Conservation (phyloP, 805 yeast genomes). For the Metschnikowia amazonensis region DNA sequence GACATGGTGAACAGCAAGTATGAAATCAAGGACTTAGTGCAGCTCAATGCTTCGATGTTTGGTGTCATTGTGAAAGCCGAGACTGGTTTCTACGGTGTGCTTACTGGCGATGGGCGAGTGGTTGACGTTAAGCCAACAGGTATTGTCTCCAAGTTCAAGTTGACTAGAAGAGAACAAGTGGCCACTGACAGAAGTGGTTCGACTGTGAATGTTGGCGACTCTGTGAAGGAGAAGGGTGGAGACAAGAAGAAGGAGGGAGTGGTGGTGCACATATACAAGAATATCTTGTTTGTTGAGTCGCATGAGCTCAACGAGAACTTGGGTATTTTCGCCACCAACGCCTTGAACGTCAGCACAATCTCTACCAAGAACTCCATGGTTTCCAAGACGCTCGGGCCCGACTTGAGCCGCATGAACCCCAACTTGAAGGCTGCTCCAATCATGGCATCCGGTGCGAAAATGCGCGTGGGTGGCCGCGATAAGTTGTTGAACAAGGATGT, state of each 20-base stretch:
- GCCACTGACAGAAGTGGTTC: conserved; percentile 85
- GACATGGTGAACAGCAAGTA: conserved; percentile 73
- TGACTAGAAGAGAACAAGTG: conserved; percentile 63
- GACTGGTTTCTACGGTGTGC: conserved; percentile 74
- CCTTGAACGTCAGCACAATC: conserved; percentile 74
- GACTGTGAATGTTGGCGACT: conserved; percentile 85
- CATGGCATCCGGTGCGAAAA: conserved; percentile 45
- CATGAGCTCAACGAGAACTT: conserved; percentile 77
- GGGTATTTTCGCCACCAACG: conserved; percentile 83
- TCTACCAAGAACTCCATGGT: conserved; percentile 75
- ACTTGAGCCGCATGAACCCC: conserved; percentile 86
- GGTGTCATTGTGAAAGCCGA: conserved; percentile 91
- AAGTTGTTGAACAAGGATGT: conserved; percentile 79
- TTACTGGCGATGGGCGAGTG: conserved; percentile 78
- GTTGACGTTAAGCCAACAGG: conserved; percentile 71
- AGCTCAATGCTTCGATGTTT: conserved; percentile 76
- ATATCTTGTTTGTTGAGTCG: conserved; percentile 73
- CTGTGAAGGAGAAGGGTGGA: conserved; percentile 78
- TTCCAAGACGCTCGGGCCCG: conserved; percentile 54
- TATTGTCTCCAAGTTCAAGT: conserved; percentile 72
- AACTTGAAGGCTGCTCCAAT: conserved; percentile 47
- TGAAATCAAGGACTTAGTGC: conserved; percentile 86
- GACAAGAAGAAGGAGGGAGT: conserved; percentile 82
- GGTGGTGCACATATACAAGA: conserved; percentile 81
- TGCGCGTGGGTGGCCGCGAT: conserved; percentile 70